Evolutionary conservation across 768 basidiomycete species (phyloP).

Genomic region (Pisolithus orientalis): DNA sequence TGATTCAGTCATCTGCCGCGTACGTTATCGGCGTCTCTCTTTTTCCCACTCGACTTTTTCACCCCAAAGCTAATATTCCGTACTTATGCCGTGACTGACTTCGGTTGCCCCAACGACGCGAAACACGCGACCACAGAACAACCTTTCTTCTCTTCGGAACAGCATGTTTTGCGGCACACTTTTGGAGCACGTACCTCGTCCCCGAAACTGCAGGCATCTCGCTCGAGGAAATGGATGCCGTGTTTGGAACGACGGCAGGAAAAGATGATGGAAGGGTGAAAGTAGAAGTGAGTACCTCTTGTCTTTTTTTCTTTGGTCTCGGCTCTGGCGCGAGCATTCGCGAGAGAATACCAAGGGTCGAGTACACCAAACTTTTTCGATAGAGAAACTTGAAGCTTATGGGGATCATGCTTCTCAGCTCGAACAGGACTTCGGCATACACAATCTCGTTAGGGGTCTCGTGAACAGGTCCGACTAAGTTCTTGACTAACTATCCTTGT

Average conservation of each 20-base stretch:
- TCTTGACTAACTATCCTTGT: background rate
- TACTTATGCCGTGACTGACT: background rate
- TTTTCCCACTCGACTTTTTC: background rate
- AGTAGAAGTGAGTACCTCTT: constrained; percentile 39
- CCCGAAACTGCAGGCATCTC: constrained; percentile 77
- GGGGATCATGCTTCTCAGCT: constrained; percentile 33
- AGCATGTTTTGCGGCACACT: constrained; percentile 59
- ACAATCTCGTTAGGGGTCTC: constrained; percentile 14
- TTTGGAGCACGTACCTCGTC: constrained; percentile 65
- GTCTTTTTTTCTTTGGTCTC: background rate
- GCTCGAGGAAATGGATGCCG: constrained; percentile 67
- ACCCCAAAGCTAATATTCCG: background rate
- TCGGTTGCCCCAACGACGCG: background rate
- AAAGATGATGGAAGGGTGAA: constrained; percentile 46
- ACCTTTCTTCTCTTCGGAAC: constrained; percentile 65
- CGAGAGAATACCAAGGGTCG: background rate
- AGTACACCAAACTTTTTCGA: too few relatives aligned
- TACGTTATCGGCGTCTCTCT: constrained; percentile 20
- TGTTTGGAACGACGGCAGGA: constrained; percentile 58
- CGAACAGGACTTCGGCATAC: constrained; percentile 49
- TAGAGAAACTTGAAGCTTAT: background rate
- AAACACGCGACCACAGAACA: constrained; percentile 31
- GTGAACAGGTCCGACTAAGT: background rate
- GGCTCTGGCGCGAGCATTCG: background rate
- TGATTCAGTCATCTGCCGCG: constrained; percentile 58